Conservation (phyloP, 2,329 filamentous ascomycete species). For the Reticulascus tulasneorum region DNA sequence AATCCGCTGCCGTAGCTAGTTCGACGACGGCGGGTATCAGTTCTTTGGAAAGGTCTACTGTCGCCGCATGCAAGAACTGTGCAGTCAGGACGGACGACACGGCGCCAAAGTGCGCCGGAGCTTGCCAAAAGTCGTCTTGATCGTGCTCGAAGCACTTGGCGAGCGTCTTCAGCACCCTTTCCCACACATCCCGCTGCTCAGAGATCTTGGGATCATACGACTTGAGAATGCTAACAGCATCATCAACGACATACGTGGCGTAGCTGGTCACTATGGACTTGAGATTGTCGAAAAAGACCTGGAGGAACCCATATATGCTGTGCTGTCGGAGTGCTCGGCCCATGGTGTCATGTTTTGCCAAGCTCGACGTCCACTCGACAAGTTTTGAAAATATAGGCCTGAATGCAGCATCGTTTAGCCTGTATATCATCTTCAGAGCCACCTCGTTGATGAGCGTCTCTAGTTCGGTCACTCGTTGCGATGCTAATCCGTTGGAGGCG, state of each 20-base stretch:
- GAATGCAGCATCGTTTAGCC: conserved; percentile 92
- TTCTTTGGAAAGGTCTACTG: conserved; percentile 40
- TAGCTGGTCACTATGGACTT: conserved; percentile 95
- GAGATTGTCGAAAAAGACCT: conserved; percentile 75
- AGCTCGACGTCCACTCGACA: conserved; percentile 71
- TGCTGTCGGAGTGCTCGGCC: conserved; percentile 62
- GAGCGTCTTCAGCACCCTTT: conserved; percentile 66
- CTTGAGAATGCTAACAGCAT: conserved; percentile 61
- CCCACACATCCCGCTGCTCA: conserved; percentile 59
- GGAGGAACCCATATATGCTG: conserved; percentile 77
- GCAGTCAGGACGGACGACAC: conserved; percentile 66
- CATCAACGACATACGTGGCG: conserved; percentile 77
- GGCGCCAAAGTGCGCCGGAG: conserved; percentile 76
- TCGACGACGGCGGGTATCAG: conserved; percentile 74
- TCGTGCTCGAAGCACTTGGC: conserved; percentile 79
- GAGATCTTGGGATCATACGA: conserved; percentile 42
- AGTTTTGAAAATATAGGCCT: conserved; percentile 82
- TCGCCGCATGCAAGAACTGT: conserved; percentile 54
- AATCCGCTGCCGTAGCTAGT: conserved; percentile 75
- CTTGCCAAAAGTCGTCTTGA: conserved; percentile 94
- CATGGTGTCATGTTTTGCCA: conserved; percentile 57
- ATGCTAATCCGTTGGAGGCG: conserved; percentile 33
- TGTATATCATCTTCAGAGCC: conserved; percentile 87
- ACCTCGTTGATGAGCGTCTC: conserved; percentile 66
- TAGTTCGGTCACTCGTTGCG: conserved; percentile 46